These are phyloP conservation scores for Sisymbrium altissimum DNA, from an alignment of 345 rosid species.

Conservation along the genomic window DNA sequence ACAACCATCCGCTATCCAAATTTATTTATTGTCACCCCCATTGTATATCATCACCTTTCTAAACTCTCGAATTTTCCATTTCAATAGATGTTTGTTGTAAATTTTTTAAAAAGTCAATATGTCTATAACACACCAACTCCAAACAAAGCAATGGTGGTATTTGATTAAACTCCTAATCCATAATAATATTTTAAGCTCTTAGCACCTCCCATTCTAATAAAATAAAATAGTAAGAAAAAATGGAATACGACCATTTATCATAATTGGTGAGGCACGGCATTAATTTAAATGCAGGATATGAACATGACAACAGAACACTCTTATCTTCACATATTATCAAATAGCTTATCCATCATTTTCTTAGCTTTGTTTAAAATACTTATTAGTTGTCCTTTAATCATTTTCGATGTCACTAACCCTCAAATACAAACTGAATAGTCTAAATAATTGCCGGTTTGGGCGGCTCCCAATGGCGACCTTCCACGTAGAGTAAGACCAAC, in stretches of 20 bases:
- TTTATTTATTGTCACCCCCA: neutral
- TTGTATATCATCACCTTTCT: neutral
- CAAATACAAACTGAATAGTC: neutral
- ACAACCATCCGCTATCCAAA: neutral
- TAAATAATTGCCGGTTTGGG: conserved; percentile 31
- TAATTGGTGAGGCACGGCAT: conserved; percentile 11
- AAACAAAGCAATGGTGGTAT: neutral
- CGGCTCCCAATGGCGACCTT: conserved; percentile 19
- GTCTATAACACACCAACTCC: neutral
- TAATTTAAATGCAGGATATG: neutral
- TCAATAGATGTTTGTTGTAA: neutral
- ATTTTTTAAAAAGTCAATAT: neutral
- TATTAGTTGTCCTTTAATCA: conserved; percentile 19
- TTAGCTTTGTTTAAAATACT: neutral
- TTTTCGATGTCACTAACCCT: conserved; percentile 12
- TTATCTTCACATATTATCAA: conserved; percentile 23
- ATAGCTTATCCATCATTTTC: conserved; percentile 23
- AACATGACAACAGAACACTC: conserved; percentile 16
- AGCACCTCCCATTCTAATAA: conserved; percentile 17
- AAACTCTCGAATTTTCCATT: neutral
- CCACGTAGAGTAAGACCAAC: conserved; percentile 4
- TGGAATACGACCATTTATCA: conserved; percentile 2
- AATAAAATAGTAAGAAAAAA: neutral
- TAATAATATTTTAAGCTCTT: neutral
- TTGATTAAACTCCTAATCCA: neutral